Evolutionary conservation across 306 rosid species (phyloP).

Genomic region (Cucumis melo): DNA sequence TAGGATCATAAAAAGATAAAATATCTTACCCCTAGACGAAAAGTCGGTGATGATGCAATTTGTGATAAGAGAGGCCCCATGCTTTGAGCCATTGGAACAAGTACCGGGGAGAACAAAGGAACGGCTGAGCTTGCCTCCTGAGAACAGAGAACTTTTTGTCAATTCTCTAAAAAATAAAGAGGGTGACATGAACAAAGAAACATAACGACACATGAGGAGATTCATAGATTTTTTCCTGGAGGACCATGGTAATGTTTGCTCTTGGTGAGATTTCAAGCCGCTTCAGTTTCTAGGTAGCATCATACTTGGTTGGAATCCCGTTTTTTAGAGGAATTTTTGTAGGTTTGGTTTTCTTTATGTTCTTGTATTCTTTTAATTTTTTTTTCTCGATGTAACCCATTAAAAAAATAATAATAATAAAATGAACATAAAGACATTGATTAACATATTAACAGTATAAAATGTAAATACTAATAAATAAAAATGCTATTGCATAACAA

Average conservation of each 20-base stretch:
- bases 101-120: conserved; percentile 90
- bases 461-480: neutral
- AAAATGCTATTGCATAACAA: neutral
- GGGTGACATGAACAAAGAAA: neutral
- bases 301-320: no score
- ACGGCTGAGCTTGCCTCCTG: conserved; percentile 92
- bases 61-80: conserved; percentile 88
- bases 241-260: no score
- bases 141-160: conserved; percentile 1
- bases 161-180: neutral
- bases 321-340: no score
- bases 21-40: conserved; percentile 76
- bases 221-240: neutral
- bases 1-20: neutral
- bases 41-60: conserved; percentile 76
- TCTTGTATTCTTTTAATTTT: no score
- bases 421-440: neutral
- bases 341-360: no score
- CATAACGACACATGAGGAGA: neutral
- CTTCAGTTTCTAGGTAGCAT: no score
- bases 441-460: neutral
- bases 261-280: no score
- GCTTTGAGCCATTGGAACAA: conserved; percentile 88
- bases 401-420: no score
- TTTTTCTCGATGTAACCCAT: no score